These are phyloP conservation scores for Buxus sempervirens DNA, from an alignment of 164 flowering plant genomes.

Conservation along the genomic window DNA sequence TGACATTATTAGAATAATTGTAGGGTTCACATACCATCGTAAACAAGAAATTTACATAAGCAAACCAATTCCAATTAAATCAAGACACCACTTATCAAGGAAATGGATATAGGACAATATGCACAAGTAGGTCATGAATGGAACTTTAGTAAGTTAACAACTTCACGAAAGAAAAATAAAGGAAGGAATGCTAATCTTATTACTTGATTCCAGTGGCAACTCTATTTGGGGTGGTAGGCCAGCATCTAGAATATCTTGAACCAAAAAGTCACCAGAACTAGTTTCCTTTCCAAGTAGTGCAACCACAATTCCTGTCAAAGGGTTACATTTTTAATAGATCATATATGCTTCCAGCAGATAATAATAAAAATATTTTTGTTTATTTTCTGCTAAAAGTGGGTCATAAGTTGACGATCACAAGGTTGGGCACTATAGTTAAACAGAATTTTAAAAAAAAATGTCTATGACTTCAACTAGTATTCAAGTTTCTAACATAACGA, in stretches of 20 bases:
- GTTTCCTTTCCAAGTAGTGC: slow-evolving; percentile 93
- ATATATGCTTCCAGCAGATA: neutral
- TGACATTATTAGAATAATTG: too few species aligned
- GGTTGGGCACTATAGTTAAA: too few species aligned
- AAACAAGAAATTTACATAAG: too few species aligned
- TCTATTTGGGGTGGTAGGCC: slow-evolving; percentile 80
- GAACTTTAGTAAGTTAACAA: neutral
- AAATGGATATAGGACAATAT: neutral
- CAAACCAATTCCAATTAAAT: neutral
- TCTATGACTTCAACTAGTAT: neutral
- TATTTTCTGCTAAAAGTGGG: too few species aligned
- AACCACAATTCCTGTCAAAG: slow-evolving; percentile 61
- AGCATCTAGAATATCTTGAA: slow-evolving; percentile 79
- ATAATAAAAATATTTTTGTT: too few species aligned
- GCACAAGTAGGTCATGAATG: neutral
- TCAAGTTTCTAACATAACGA: neutral
- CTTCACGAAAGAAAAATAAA: neutral
- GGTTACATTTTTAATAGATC: slow-evolving; percentile 5
- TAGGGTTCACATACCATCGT: too few species aligned
- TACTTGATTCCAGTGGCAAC: slow-evolving; percentile 53
- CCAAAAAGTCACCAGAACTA: slow-evolving; percentile 71
- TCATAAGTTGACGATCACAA: too few species aligned
- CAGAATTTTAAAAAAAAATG: too few species aligned
- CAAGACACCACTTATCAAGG: neutral
- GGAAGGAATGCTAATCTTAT: neutral